phyloP scores from a whole-genome alignment of 495 filamentous ascomycete genomes.

The Daldinia bambusicola region DNA sequence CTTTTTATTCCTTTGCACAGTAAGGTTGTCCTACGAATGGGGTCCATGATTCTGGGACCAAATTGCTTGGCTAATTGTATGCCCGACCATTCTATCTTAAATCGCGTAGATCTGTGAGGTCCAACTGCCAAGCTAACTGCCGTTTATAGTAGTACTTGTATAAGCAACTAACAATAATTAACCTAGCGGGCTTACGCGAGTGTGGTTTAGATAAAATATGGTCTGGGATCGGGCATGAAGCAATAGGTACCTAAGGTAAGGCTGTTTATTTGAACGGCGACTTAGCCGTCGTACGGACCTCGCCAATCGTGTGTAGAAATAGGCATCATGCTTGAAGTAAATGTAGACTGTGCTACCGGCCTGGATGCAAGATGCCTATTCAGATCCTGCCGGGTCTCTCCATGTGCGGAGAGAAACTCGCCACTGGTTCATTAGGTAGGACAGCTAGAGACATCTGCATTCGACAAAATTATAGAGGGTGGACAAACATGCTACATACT shows the following conservation, averaged over 20 bases:
- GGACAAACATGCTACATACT: slow-evolving; percentile 7
- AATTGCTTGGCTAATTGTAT: too few species aligned
- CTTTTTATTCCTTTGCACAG: not conserved
- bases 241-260: not conserved
- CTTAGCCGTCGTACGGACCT: not conserved
- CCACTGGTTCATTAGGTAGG: slow-evolving; percentile 7
- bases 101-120: not conserved
- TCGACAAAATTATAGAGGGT: not conserved
- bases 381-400: slow-evolving; percentile 28
- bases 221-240: not conserved
- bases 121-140: too few species aligned
- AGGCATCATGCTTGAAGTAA: slow-evolving; percentile 22
- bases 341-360: slow-evolving; percentile 15
- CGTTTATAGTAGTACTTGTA: not conserved
- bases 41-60: not conserved
- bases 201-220: not conserved
- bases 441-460: slow-evolving; percentile 2
- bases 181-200: not conserved
- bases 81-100: too few species aligned
- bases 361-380: slow-evolving; percentile 41
- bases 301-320: not conserved
- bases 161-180: not conserved
- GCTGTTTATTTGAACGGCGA: not conserved
- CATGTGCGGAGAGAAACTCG: slow-evolving; percentile 1
- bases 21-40: not conserved